These are phyloP conservation scores for Didymella pomorum DNA, from an alignment of 2,329 filamentous ascomycete species.

Conservation along the genomic window DNA sequence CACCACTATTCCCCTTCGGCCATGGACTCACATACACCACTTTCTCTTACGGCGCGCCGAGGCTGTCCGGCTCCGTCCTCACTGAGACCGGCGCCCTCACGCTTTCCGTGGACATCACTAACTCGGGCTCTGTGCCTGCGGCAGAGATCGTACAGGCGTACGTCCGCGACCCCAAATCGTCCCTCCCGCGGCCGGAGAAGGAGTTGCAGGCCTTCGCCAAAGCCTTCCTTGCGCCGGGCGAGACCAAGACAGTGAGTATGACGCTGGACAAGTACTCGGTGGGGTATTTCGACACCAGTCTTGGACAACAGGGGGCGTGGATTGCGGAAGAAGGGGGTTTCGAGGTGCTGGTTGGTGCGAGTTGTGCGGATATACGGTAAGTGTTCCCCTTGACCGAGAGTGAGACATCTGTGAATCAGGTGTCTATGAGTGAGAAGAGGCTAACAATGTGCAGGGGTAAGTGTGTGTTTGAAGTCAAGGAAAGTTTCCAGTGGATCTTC, in stretches of 20 bases:
- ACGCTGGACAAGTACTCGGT: conserved; percentile 57
- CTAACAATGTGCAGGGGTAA: conserved; percentile 58
- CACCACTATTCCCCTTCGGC: conserved; percentile 76
- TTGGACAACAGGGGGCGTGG: conserved; percentile 61
- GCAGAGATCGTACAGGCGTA: conserved; percentile 74
- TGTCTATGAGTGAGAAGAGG: not conserved
- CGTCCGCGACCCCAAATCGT: conserved; percentile 68
- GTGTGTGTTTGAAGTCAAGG: conserved; percentile 65
- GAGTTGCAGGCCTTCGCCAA: conserved; percentile 73
- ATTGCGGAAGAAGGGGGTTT: conserved; percentile 72
- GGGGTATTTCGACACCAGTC: conserved; percentile 68
- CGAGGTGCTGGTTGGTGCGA: conserved; percentile 67
- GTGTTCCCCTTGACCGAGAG: conserved; percentile 29
- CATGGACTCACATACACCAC: conserved; percentile 80
- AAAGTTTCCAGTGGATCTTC: conserved; percentile 73
- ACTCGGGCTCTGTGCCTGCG: conserved; percentile 65
- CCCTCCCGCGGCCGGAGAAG: conserved; percentile 72
- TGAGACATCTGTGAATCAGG: no score
- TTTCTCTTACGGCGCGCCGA: conserved; percentile 69
- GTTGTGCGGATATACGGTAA: conserved; percentile 69
- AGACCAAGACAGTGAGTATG: conserved; percentile 46
- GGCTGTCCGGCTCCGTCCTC: conserved; percentile 60
- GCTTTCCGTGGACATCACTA: conserved; percentile 60
- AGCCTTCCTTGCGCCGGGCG: conserved; percentile 48
- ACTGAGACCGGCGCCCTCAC: conserved; percentile 56